Base-by-base conservation (phyloP, 345 rosid species). In the Hibiscus trionum region DNA sequence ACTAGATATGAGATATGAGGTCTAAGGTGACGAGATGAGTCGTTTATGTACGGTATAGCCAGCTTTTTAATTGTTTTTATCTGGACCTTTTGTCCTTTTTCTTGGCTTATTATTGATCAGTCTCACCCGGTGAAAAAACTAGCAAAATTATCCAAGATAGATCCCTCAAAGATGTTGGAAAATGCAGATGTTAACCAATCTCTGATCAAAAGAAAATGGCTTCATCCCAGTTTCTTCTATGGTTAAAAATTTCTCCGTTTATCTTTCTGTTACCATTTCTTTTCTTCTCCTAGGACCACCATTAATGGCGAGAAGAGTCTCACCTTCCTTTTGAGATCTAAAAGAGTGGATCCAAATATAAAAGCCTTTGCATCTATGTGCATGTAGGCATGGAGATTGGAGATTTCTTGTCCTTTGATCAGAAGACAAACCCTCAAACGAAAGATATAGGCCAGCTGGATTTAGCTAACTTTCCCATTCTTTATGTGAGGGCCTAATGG, bases 361-460 rank as follows among this genome's bases (percentile, higher is more conserved):
- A 39, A 17, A 35, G 15, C 70, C 49, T 21, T 58, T 55, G 7
- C n/a, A 10, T 56, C 11, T 39, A 57, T 70, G 73, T 19, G 52
- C 33, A 2, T 39, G 65, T 21, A 56, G 60, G 56, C 74, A 75
- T 35, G 9, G 21, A 31, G 33, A 31, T 31, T 35, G 9, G 21
- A 31, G 33, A 31, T 31, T 6, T 39, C 21, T 27, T 62, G 77
- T 72, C 74, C n/a, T 26, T 63, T 27, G 35, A 62, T 61, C 56
- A 68, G 56, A 72, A 68, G 77, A 63, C 71, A 79, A 69, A n/a
- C 62, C 24, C 57, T 62, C 19, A 15, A 14, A 56, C 37, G 50
- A 56, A 19, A 75, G 74, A 64, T 29, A 53, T 21, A 33, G 61
- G 65, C 77, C 69, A 76, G 53, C 77, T 75, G 77, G 74, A 14